Base-by-base conservation (phyloP, 2,329 filamentous ascomycete genomes). In the Monilinia laxa region DNA sequence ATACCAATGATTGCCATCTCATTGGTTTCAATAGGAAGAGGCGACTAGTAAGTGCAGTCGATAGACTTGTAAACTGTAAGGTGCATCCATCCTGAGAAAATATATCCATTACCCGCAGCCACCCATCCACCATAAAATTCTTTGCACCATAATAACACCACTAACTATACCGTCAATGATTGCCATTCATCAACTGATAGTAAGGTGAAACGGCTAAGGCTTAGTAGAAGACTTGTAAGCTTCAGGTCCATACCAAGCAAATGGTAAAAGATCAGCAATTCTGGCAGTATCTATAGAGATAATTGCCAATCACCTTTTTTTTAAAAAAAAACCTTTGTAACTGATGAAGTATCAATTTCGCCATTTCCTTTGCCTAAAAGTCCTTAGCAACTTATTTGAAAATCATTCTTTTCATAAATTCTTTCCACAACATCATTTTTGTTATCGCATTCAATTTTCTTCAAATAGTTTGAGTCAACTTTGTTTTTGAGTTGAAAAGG, bases 271-370 rank as follows among this genome's bases (percentile, higher is more conserved):
- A 51, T 60, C 11, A 38, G 45, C 42, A 51, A 49, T 25, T 38
- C 57, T 49, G 28, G 25, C 35, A 49, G 20, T n/a, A n/a, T 60
- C 57, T 60, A 25, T 28, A 60, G 28, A 20, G 11, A 52, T 28
- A 3, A 60, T 51, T 52, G 14, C 58, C 58, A 51, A 60, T n/a
- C 58, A 60, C 1, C 47, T 11, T 51, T 10, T 18, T 38, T 45
- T 60, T 20, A 31, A 38, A 45, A n/a, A 18, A 20, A 35, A 35
- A 6, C 31, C 31, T 51, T 35, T 23, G 20, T 23, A 51, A 16
- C 20, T 60, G 9, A 23, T 60, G 6, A 16, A 42, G 28, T 35
- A 47, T 12, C 10, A 38, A n/a, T 38, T 51, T 20, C 28, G 12
- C 28, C 28, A 51, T n/a, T 51, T 38, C 3, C 25, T 20, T 25